Conservation (phyloP, 495 filamentous ascomycete species). For the Tuber borchii region DNA sequence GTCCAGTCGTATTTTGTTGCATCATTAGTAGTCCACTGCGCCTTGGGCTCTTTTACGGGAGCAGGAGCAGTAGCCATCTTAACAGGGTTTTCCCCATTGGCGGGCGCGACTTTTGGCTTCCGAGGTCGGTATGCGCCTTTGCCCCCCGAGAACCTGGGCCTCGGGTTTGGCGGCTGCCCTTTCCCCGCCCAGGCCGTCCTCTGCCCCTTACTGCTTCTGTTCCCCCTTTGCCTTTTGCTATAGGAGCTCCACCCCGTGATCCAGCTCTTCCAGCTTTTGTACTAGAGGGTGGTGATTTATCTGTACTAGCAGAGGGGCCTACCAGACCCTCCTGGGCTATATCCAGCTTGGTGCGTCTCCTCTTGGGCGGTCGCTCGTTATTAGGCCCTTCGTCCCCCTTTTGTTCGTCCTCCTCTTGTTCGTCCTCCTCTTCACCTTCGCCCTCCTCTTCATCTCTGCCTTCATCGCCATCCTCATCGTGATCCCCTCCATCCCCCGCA, state of each 20-base stretch:
- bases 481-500: neutral
- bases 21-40: neutral
- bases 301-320: neutral
- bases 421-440: slow-evolving; percentile 25
- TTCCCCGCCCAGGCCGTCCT: slow-evolving; percentile 9
- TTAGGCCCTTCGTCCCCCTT: slow-evolving; percentile 7
- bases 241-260: slow-evolving; percentile 17
- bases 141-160: slow-evolving; percentile 31
- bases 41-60: neutral
- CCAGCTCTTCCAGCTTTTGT: slow-evolving; percentile 22
- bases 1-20: neutral
- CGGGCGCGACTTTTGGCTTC: neutral
- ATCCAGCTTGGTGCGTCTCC: neutral
- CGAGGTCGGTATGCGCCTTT: slow-evolving; percentile 34
- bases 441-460: slow-evolving; percentile 18
- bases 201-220: neutral
- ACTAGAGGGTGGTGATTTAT: neutral
- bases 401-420: slow-evolving; percentile 16
- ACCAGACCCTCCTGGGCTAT: neutral
- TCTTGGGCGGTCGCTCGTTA: neutral
- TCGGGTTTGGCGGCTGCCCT: slow-evolving; percentile 27
- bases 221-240: neutral
- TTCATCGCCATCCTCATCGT: neutral
- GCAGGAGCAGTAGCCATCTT: neutral
- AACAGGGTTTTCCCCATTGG: neutral